Evolutionary conservation across 1,139 yeast species (phyloP), one percentile per base, ranked within the genome.

Genomic region (Wickerhamomyces sp.): DNA sequence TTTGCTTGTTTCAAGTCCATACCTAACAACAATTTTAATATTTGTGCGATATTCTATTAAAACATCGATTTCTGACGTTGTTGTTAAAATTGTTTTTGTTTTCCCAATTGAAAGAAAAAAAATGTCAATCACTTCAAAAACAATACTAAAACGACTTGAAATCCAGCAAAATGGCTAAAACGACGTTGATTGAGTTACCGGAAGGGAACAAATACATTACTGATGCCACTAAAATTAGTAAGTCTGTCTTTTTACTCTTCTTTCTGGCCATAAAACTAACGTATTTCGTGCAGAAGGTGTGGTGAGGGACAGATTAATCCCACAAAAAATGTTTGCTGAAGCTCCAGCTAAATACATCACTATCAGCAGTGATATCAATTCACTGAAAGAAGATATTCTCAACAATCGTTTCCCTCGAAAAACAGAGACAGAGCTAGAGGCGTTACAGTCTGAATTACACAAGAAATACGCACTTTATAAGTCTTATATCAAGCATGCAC

Each of bases 401-500:
- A 35, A 38, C 21, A 16, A 28, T 16, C 17, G 16, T 10, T 22
- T 17, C 12, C 32, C 35, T 13, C 17, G 18, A 13, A 33, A 19
- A 22, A 4, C 28, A 1, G 22, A n/a, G 3, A 25, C 4, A 5
- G 41, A 34, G 15, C 37, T 41, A 3, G 19, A 16, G 18, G 34
- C 20, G 8, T 22, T 43, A 21, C 25, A 37, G 16, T 18, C n/a
- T 18, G 40, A 34, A 5, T 9, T 42, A 16, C 37, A 28, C 20
- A 35, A 28, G 13, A 46, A 36, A 35, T 37, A 31, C n/a, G n/a
- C 38, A 3, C 19, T 43, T 2, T 46, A 40, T 9, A 28, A 40
- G 22, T 33, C 43, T 15, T 40, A 39, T 6, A 19, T 47, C 14
- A 40, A 40, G 8, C 45, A 45, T 15, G 46, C 52, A 28, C 37